These are phyloP conservation scores for Aspergillus flavus DNA, from an alignment of 2,329 filamentous ascomycete genomes.

Conservation along the genomic window DNA sequence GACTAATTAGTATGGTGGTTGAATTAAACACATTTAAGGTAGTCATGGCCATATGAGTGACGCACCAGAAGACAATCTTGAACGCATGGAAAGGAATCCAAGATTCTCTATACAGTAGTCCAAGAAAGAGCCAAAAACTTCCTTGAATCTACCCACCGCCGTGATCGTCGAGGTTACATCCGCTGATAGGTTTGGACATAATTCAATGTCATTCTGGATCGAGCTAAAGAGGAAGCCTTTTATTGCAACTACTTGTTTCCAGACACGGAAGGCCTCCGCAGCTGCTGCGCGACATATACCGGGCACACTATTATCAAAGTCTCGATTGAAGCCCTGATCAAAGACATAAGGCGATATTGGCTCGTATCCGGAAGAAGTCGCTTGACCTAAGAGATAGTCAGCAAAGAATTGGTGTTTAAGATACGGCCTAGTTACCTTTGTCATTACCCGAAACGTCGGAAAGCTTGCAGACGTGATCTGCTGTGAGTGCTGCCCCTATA, in stretches of 20 bases:
- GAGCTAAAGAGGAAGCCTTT: not conserved
- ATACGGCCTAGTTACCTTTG: slow-evolving; percentile 7
- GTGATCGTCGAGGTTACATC: not conserved
- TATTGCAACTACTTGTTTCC: slow-evolving; percentile 21
- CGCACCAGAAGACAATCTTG: slow-evolving; percentile 21
- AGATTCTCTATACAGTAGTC: slow-evolving; percentile 13
- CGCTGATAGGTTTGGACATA: not conserved
- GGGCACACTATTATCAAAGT: slow-evolving; percentile 14
- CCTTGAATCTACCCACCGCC: slow-evolving; percentile 11
- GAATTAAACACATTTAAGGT: not conserved
- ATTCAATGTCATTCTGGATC: not conserved
- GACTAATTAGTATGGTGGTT: not conserved
- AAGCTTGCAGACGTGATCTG: slow-evolving; percentile 19
- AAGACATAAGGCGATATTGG: not conserved
- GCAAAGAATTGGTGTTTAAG: not conserved
- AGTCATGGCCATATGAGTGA: not conserved
- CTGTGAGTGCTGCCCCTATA: slow-evolving; percentile 25
- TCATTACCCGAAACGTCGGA: slow-evolving; percentile 1
- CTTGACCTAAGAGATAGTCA: not conserved
- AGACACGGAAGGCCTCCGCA: slow-evolving; percentile 20
- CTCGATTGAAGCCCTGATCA: not conserved
- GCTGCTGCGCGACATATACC: slow-evolving; percentile 16
- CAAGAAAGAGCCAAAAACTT: slow-evolving; percentile 18
- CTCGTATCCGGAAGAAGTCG: not conserved
- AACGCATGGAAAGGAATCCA: slow-evolving; percentile 15